Evolutionary conservation across 1,284 basidiomycete genomes (phyloP).

Genomic region (Gastroboletus turbinatus): DNA sequence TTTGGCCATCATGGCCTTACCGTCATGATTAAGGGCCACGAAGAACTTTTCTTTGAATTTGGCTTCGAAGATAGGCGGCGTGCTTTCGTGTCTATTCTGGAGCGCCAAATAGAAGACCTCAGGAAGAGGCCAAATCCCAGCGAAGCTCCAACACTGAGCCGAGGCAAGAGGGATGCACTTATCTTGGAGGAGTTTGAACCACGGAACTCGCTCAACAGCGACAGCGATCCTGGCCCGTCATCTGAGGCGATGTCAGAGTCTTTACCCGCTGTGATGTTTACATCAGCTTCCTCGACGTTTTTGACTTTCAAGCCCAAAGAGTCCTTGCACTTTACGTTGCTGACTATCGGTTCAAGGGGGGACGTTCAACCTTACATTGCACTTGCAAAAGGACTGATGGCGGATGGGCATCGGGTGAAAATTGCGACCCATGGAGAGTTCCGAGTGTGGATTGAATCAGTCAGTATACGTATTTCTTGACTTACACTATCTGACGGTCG

Average conservation of each 20-base stretch:
- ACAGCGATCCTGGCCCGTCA: constrained; percentile 41
- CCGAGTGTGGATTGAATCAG: constrained; percentile 91
- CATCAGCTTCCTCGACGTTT: constrained; percentile 89
- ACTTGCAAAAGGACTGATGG: constrained; percentile 87
- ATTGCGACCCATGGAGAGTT: constrained; percentile 96
- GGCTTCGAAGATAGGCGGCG: constrained; percentile 73
- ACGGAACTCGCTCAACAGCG: constrained; percentile 39
- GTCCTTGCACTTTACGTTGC: constrained; percentile 83
- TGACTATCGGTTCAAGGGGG: constrained; percentile 93
- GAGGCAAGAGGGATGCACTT: constrained; percentile 62
- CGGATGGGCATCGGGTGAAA: constrained; percentile 82
- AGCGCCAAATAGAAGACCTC: constrained; percentile 79
- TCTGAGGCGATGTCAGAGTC: constrained; percentile 63
- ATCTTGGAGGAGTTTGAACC: constrained; percentile 74
- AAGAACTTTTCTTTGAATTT: constrained; percentile 97
- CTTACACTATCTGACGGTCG: constrained; percentile 14
- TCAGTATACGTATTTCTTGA: constrained; percentile 41
- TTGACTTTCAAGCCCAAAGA: constrained; percentile 90
- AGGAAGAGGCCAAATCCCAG: constrained; percentile 47
- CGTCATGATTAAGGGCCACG: constrained; percentile 90
- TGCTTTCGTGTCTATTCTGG: constrained; percentile 73
- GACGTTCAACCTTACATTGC: constrained; percentile 96
- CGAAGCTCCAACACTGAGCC: constrained; percentile 42
- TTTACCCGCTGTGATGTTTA: constrained; percentile 88
- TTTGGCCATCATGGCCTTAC: constrained; percentile 89